Percentiles rank a stretch among this genome's conserved stretches.
Evolutionary conservation across 345 rosid species (phyloP).

Genomic region (Lenwebbia sp.): DNA sequence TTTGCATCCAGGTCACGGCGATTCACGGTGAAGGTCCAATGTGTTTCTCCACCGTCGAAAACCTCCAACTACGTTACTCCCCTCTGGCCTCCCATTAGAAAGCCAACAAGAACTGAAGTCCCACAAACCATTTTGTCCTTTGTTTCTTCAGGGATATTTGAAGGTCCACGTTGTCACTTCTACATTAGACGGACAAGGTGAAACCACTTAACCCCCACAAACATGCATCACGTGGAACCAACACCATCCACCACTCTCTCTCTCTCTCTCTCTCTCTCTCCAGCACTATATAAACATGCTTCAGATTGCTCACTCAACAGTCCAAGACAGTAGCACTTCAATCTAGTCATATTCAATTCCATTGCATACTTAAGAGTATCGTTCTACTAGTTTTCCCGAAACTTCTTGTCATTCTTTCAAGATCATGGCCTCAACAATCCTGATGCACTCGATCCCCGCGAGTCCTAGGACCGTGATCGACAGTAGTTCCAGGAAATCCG

Average conservation of each 20-base stretch:
- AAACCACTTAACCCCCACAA: no score
- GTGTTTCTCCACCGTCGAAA: background rate
- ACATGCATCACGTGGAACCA: no score
- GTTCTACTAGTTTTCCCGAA: background rate
- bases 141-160: background rate
- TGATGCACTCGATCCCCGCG: slow-evolving; percentile 12
- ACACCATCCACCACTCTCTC: no score
- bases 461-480: slow-evolving; percentile 16
- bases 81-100: background rate
- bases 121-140: background rate
- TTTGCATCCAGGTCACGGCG: background rate
- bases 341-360: background rate
- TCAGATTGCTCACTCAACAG: no score
- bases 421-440: background rate
- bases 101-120: background rate
- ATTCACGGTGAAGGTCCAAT: background rate
- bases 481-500: slow-evolving; percentile 1
- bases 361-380: background rate
- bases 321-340: background rate
- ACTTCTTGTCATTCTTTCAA: background rate
- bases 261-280: no score
- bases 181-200: background rate
- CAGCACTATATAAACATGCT: no score
- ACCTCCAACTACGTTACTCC: background rate
- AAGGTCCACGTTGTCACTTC: background rate